phyloP scores from a whole-genome alignment of 805 yeast genomes.

The Candida peoriensis region DNA sequence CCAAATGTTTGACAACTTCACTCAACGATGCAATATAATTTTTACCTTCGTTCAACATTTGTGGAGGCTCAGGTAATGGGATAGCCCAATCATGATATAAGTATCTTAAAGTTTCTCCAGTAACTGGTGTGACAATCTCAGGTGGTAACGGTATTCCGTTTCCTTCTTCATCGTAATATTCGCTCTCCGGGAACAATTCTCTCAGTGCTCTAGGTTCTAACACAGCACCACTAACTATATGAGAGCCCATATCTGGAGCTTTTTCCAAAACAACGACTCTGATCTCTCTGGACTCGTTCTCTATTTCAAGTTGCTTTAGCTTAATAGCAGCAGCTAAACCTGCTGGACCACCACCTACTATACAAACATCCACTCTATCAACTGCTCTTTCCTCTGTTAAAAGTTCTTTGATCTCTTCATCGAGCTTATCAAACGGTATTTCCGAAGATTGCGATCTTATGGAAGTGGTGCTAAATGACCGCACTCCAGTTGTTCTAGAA shows the following conservation, averaged over 20 bases:
- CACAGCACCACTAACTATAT: conserved; percentile 90
- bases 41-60: conserved; percentile 71
- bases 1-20: conserved; percentile 73
- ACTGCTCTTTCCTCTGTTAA: conserved; percentile 65
- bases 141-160: conserved; percentile 72
- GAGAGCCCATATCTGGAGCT: conserved; percentile 90
- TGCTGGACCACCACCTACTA: conserved; percentile 98
- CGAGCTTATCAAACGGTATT: conserved; percentile 23
- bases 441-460: conserved; percentile 18
- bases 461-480: conserved; percentile 1
- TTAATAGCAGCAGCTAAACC: conserved; percentile 92
- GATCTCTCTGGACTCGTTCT: conserved; percentile 55
- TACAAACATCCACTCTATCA: conserved; percentile 89
- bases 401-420: conserved; percentile 40
- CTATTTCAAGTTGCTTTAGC: conserved; percentile 77
- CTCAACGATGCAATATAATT: conserved; percentile 84
- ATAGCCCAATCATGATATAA: conserved; percentile 55
- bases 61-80: conserved; percentile 91
- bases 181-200: conserved; percentile 76
- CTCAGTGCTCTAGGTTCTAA: conserved; percentile 83
- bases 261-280: conserved; percentile 90
- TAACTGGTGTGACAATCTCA: conserved; percentile 69
- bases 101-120: conserved; percentile 68
- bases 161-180: conserved; percentile 43
- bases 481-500: neutral